Base-by-base conservation (phyloP, 345 rosid species). In the Theobroma cacao region DNA sequence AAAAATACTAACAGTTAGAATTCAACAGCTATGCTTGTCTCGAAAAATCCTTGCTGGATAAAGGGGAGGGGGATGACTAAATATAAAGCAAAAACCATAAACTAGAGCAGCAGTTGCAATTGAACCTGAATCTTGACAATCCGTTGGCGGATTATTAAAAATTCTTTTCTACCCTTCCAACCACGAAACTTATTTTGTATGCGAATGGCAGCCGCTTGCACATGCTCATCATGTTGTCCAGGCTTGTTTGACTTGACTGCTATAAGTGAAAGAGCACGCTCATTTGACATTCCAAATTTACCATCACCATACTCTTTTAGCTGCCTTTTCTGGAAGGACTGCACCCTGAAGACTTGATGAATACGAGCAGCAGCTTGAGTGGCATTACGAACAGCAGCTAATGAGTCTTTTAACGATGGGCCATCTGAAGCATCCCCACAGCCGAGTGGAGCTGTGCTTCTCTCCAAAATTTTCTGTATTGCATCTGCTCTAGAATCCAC, bases 141-240 rank as follows among this genome's bases (percentile, higher is more conserved):
- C 47, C 87, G 89, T 83, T 91, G 91, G 80, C 95, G 86, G 24
- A 89, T 89, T 62, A 87, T 88, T 80, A 93, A 68, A 82, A 87
- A 95, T 5, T 93, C 97, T 84, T 90, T 95, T 80, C 99, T 89
- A 7, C 94, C 93, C 84, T 93, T 95, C 88, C 91, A 95, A 82
- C 98, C 85, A 0, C 98, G 93, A 83, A 89, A 94, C 82, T 93
- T 93, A 80, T 93, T 95, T 80, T 95, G 98, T 78, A 94, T 94
- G 64, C 95, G 82, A 70, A 81, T 78, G 2, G 99, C 99, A 74
- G 98, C 97, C 17, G 93, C 84, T 72, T 91, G 91, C 62, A 85
- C 91, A 30, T 90, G 90, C 75, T 88, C 93, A 28, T 89, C 95
- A 59, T 74, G 82, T 78, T 85, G 89, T 28, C 87, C 86, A 20